phyloP scores from a whole-genome alignment of 768 basidiomycete species.

The Calocybe cyanea region DNA sequence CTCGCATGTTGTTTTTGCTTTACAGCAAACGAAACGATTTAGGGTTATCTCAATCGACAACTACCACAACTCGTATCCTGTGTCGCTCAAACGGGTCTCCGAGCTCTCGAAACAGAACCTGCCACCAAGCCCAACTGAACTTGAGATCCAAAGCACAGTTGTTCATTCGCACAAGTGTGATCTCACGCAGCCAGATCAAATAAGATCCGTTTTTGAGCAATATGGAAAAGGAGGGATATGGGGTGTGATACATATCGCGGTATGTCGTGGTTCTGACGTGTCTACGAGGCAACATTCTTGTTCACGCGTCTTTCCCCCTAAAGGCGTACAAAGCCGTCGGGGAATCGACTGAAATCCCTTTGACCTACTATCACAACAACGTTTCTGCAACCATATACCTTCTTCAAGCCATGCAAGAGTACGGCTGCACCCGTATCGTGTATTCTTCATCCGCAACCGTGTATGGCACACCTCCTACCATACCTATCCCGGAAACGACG shows the following conservation, averaged over 20 bases:
- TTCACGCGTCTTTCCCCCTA: constrained; percentile 7
- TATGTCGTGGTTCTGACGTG: constrained; percentile 25
- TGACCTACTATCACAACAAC: constrained; percentile 93
- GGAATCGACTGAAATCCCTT: constrained; percentile 89
- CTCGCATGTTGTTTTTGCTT: constrained; percentile 86
- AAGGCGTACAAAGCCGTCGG: constrained; percentile 98
- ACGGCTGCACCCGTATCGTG: constrained; percentile 81
- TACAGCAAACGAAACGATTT: constrained; percentile 85
- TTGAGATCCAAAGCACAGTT: constrained; percentile 67
- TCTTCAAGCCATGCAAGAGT: constrained; percentile 82
- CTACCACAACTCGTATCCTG: constrained; percentile 84
- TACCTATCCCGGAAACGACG: constrained; percentile 93
- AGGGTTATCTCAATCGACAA: constrained; percentile 96
- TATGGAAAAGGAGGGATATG: constrained; percentile 91
- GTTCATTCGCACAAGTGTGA: constrained; percentile 72
- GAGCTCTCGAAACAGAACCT: constrained; percentile 77
- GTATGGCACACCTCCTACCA: constrained; percentile 87
- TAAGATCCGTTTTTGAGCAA: constrained; percentile 75
- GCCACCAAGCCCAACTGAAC: constrained; percentile 56
- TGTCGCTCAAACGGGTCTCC: constrained; percentile 70
- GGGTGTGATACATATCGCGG: constrained; percentile 95
- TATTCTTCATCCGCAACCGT: constrained; percentile 99
- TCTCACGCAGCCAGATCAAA: constrained; percentile 66
- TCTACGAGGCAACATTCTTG: neutral
- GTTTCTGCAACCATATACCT: constrained; percentile 85